A percentile compares a stretch with the other conserved stretches of the same genome.
phyloP scores from a whole-genome alignment of 2,329 filamentous ascomycete species.

The Clonostachys byssicola region DNA sequence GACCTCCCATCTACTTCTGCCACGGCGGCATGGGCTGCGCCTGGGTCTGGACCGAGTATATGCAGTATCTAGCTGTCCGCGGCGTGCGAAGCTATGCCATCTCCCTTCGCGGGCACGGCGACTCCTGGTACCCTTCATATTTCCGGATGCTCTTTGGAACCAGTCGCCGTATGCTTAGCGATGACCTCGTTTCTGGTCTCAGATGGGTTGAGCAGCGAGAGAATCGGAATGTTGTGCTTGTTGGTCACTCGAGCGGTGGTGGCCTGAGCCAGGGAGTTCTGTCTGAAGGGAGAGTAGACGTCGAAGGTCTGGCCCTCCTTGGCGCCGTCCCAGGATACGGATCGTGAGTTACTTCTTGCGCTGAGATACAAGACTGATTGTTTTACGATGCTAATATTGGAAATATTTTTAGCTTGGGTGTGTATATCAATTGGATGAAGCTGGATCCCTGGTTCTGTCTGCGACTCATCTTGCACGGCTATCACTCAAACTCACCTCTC shows the following conservation, averaged over 20 bases:
- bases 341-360: background rate
- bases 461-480: conserved; percentile 37
- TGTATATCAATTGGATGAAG: conserved; percentile 39
- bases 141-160: conserved; percentile 42
- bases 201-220: conserved; percentile 19
- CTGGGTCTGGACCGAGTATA: conserved; percentile 46
- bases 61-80: conserved; percentile 37
- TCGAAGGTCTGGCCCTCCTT: conserved; percentile 38
- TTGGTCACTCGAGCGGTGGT: conserved; percentile 48
- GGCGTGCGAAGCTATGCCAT: conserved; percentile 47
- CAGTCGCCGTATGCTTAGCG: conserved; percentile 30
- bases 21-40: conserved; percentile 52
- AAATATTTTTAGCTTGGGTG: conserved; percentile 24
- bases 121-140: conserved; percentile 45
- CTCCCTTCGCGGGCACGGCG: conserved; percentile 47
- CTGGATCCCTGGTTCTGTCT: conserved; percentile 43
- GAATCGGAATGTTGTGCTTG: conserved; percentile 28
- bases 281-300: conserved; percentile 27
- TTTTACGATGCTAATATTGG: too few species aligned
- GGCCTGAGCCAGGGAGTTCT: conserved; percentile 45
- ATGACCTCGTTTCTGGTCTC: conserved; percentile 38
- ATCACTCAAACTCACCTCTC: conserved; percentile 46
- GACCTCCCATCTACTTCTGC: conserved; percentile 40
- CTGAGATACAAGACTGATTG: background rate
- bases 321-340: conserved; percentile 39